Evolutionary conservation across 495 filamentous ascomycete species (phyloP).

Genomic region (Melanomma pulvis-pyrius): DNA sequence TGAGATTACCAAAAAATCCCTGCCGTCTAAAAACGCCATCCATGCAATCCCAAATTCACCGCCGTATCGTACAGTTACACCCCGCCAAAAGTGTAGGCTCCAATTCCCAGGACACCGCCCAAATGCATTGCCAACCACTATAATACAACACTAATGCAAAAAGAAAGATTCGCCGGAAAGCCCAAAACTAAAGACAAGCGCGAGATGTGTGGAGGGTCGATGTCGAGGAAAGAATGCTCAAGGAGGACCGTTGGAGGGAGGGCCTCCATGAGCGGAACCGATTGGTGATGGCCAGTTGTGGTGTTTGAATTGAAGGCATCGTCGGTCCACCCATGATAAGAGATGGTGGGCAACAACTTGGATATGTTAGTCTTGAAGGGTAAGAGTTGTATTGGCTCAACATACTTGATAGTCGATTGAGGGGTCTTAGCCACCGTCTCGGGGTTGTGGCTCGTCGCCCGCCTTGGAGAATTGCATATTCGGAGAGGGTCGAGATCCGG

Average conservation of each 20-base stretch:
- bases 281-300: neutral
- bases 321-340: conserved; percentile 20
- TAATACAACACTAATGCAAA: neutral
- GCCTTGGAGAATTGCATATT: conserved; percentile 1
- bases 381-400: neutral
- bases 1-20: neutral
- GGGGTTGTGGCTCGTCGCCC: conserved; percentile 11
- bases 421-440: conserved; percentile 28
- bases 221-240: neutral
- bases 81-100: neutral
- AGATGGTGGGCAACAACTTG: conserved; percentile 13
- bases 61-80: neutral
- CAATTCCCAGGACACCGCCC: neutral
- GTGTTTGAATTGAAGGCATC: neutral
- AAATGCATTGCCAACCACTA: conserved; percentile 5
- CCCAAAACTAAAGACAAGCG: neutral
- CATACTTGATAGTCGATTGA: neutral
- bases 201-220: neutral
- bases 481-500: conserved; percentile 4
- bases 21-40: conserved; percentile 3
- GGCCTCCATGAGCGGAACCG: neutral
- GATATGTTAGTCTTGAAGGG: conserved; percentile 2
- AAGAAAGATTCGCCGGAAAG: neutral
- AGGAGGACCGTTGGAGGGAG: neutral
- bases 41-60: conserved; percentile 5